Evolutionary conservation across 441 rosid genomes (phyloP).

Genomic region (Erodium trifolium): DNA sequence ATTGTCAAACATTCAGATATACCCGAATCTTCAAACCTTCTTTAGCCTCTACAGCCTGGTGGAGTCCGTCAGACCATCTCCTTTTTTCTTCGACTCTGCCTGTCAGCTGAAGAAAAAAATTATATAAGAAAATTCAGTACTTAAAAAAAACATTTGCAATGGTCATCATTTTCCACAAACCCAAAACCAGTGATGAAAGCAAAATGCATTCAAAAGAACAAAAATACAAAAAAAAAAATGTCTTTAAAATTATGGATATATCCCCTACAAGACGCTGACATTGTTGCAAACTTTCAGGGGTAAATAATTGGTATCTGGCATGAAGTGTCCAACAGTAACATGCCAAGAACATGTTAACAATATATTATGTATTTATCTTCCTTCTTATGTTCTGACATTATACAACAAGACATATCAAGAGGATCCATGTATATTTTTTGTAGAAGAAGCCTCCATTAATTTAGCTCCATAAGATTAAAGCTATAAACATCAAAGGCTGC

Average conservation of each 20-base stretch:
- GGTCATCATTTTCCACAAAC: neutral
- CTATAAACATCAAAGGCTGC: neutral
- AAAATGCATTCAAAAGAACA: neutral
- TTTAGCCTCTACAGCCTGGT: constrained; percentile 97
- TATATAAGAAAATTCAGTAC: neutral
- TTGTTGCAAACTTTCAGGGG: neutral
- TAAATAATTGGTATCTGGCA: neutral
- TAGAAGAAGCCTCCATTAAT: neutral
- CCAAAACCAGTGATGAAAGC: neutral
- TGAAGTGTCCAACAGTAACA: neutral
- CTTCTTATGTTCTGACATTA: neutral
- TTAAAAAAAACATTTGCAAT: neutral
- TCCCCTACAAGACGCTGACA: neutral
- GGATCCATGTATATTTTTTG: neutral
- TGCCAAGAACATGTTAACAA: neutral
- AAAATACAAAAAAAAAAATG: neutral
- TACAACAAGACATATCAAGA: neutral
- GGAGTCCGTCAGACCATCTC: constrained; percentile 97
- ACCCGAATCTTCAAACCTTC: constrained; percentile 93
- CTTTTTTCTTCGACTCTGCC: constrained; percentile 98
- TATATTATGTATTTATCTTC: neutral
- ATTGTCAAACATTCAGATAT: constrained; percentile 17
- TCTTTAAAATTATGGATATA: neutral
- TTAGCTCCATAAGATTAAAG: neutral
- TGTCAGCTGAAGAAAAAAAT: constrained; percentile 51